These are phyloP conservation scores for Aspergillus ibericus DNA, from an alignment of 2,329 filamentous ascomycete species.

Conservation along the genomic window DNA sequence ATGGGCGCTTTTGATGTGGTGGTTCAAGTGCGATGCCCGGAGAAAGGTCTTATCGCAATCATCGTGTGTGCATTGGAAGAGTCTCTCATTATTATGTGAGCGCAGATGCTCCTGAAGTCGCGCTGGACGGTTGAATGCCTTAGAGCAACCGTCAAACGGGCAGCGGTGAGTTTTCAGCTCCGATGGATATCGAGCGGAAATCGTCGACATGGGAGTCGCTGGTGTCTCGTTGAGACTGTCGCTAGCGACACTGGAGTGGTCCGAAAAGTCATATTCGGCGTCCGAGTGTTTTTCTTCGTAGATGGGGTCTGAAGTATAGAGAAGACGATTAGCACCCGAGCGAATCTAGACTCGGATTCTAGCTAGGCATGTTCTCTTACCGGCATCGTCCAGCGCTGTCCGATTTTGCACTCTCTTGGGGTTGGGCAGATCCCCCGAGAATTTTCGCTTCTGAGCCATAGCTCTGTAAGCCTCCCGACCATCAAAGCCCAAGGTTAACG, in stretches of 20 bases:
- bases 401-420: slow-evolving; percentile 36
- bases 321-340: background rate
- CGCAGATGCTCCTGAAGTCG: slow-evolving; percentile 76
- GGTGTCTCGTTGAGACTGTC: slow-evolving; percentile 48
- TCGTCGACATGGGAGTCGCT: slow-evolving; percentile 53
- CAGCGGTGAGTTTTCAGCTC: slow-evolving; percentile 77
- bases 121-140: slow-evolving; percentile 84
- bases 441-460: slow-evolving; percentile 42
- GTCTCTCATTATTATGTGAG: slow-evolving; percentile 81
- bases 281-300: slow-evolving; percentile 37
- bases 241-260: slow-evolving; percentile 29
- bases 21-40: slow-evolving; percentile 80
- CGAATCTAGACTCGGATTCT: background rate
- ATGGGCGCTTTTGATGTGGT: slow-evolving; percentile 82
- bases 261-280: slow-evolving; percentile 31
- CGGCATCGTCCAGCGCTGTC: slow-evolving; percentile 27
- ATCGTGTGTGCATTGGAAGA: slow-evolving; percentile 69
- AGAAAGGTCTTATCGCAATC: slow-evolving; percentile 82
- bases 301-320: slow-evolving; percentile 28
- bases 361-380: slow-evolving; percentile 23
- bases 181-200: slow-evolving; percentile 55
- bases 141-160: slow-evolving; percentile 70
- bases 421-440: slow-evolving; percentile 24
- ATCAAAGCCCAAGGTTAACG: slow-evolving; percentile 1
- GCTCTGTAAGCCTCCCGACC: slow-evolving; percentile 6